Base-by-base conservation (phyloP, 2,329 filamentous ascomycete genomes). In the Sarocladium kiliense region DNA sequence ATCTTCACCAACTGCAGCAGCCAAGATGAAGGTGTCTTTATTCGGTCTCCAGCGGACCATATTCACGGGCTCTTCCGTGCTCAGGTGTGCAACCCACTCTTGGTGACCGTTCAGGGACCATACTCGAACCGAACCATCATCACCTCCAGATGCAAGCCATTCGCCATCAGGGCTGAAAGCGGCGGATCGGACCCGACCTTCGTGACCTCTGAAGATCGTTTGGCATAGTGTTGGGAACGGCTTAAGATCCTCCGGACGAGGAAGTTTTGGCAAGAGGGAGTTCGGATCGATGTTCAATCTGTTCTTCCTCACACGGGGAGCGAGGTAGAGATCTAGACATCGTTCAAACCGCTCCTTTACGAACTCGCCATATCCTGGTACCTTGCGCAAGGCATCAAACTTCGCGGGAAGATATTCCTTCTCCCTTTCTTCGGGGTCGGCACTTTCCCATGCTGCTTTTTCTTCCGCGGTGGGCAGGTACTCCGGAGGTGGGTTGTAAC, bases 291-390 rank as follows among this genome's bases (percentile, higher is more conserved):
- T 97, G 73, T 97, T 96, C 65, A 99, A 83, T 71, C 92, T 89
- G 75, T 92, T 97, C 70, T 95, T 88, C 58, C 93, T 85, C 56
- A 99, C 85, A 65, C 94, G 82, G 47, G 95, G 94, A 16, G 95
- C 94, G 57, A 99, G 81, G 70, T 99, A 99, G 18, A 99, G 80
- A 72, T 99, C 95, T 62, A 99, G 76, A 69, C 91, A 97, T 61
- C 95, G 82, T 71, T 99, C 92, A 64, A 99, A 99, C 62, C 92
- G 87, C 72, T 99, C 94, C 71, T 97, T 96, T 68, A 99, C 85
- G 62, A 97, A 91, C 55, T 80, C 82, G 53, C 88, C 89, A 68
- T 96, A 99, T 16, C 88, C 95, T 53, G 95, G 94, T 6, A 97
- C 94, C 68, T 91, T 91, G 59, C 94, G 87, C 55, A 99, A 76